phyloP scores from a whole-genome alignment of 345 rosid genomes.

The Ceriops zippeliana region DNA sequence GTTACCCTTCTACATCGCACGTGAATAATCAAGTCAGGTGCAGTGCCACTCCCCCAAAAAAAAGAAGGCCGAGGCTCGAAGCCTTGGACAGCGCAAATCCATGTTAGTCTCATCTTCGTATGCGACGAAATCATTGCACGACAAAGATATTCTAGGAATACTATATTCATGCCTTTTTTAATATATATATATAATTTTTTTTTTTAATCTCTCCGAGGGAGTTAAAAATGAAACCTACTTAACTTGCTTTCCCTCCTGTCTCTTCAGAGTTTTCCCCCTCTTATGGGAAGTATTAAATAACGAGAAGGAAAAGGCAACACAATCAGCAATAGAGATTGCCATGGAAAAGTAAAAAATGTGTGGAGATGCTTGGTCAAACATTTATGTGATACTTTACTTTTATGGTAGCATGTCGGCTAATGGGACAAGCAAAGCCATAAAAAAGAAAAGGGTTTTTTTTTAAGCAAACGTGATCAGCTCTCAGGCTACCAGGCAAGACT shows the following conservation, averaged over 20 bases:
- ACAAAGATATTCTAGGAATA: slow-evolving; percentile 41
- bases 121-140: slow-evolving; percentile 37
- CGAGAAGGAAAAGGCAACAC: not conserved
- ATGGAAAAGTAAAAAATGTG: slow-evolving; percentile 1
- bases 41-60: not conserved
- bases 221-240: slow-evolving; percentile 18
- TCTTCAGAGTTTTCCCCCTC: slow-evolving; percentile 16
- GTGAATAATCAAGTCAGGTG: slow-evolving; percentile 40
- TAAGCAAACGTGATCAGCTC: not conserved
- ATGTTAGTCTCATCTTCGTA: not conserved
- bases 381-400: slow-evolving; percentile 31
- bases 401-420: slow-evolving; percentile 27
- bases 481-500: slow-evolving; percentile 29
- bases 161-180: slow-evolving; percentile 6
- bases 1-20: slow-evolving; percentile 32
- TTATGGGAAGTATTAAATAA: slow-evolving; percentile 18
- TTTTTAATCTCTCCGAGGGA: not conserved
- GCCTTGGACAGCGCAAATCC: too few species aligned
- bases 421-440: slow-evolving; percentile 25
- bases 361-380: slow-evolving; percentile 34
- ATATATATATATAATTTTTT: too few species aligned
- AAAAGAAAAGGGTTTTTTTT: slow-evolving; percentile 15
- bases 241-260: slow-evolving; percentile 30
- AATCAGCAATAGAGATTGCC: not conserved
- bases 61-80: slow-evolving; percentile 17